These are phyloP conservation scores for Leccinum fibrillosum DNA, from an alignment of 768 basidiomycete species.

Conservation along the genomic window DNA sequence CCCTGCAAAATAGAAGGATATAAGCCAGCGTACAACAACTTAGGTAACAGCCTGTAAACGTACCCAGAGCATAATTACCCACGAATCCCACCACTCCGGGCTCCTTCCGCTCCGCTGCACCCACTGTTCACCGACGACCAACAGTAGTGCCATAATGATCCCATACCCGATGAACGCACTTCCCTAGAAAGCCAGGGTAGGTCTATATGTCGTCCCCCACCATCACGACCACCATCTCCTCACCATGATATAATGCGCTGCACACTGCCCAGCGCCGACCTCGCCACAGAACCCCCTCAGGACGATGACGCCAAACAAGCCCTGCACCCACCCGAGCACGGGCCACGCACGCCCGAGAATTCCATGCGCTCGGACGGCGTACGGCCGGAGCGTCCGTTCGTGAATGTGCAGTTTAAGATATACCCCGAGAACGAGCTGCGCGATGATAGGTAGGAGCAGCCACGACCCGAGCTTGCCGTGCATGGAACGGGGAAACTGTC, in stretches of 20 bases:
- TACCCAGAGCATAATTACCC: conserved; percentile 57
- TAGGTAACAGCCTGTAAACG: conserved; percentile 17
- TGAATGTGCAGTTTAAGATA: conserved; percentile 93
- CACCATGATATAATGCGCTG: conserved; percentile 83
- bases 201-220: conserved; percentile 11
- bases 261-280: conserved; percentile 70
- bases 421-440: conserved; percentile 71
- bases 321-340: conserved; percentile 84
- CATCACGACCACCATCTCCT: conserved; percentile 7
- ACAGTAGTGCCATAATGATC: conserved; percentile 72
- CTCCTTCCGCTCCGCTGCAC: conserved; percentile 64
- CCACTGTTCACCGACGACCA: conserved; percentile 79
- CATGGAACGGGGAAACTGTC: conserved; percentile 68
- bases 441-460: conserved; percentile 55
- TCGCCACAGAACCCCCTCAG: conserved; percentile 80
- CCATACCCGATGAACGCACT: conserved; percentile 90
- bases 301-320: conserved; percentile 79
- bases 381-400: conserved; percentile 70
- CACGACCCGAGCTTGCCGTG: conserved; percentile 64
- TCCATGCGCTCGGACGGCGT: conserved; percentile 67
- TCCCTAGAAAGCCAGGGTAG: conserved; percentile 39
- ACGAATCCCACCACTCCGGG: conserved; percentile 86
- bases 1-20: conserved; percentile 6
- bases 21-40: neutral
- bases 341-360: conserved; percentile 84